Percentiles rank a stretch among this genome's conserved stretches.
phyloP scores from a whole-genome alignment of 2,329 filamentous ascomycete genomes.

The Rugonectria rugulosa region DNA sequence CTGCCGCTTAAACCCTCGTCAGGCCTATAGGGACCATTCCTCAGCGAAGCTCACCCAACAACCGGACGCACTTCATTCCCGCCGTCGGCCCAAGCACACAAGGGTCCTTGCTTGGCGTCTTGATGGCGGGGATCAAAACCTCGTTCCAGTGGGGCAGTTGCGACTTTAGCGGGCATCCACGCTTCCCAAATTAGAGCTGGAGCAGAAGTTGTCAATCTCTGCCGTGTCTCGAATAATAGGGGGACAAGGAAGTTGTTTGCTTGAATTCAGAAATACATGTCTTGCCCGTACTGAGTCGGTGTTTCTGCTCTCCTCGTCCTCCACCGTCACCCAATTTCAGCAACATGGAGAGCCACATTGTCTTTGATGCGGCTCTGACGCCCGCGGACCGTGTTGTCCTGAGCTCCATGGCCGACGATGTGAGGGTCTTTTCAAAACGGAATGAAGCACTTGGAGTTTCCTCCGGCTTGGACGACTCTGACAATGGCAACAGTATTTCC shows the following conservation, averaged over 20 bases:
- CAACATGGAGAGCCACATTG: constrained; percentile 40
- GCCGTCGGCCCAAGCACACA: too few species aligned
- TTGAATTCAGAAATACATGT: neutral
- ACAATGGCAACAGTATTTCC: neutral
- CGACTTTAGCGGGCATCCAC: constrained; percentile 17
- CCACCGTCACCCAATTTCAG: neutral
- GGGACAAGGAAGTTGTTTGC: neutral
- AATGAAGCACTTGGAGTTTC: neutral
- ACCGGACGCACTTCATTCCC: too few species aligned
- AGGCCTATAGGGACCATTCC: constrained; percentile 10
- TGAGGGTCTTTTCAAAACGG: constrained; percentile 29
- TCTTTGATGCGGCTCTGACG: constrained; percentile 51
- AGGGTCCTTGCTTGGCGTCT: constrained; percentile 1
- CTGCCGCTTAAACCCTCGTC: neutral
- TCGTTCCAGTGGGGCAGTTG: constrained; percentile 16
- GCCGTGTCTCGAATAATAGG: constrained; percentile 15
- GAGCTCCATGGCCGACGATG: constrained; percentile 49
- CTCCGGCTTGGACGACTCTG: constrained; percentile 18
- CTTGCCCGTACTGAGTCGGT: neutral
- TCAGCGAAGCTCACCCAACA: too few species aligned
- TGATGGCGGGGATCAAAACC: constrained; percentile 1
- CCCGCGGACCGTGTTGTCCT: constrained; percentile 51
- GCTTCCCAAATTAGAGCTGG: constrained; percentile 20
- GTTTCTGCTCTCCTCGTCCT: neutral
- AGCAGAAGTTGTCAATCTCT: constrained; percentile 19